Evolutionary conservation across 2,329 filamentous ascomycete genomes (phyloP), one percentile per base, ranked within the genome.

Genomic region (Venturia asperata): DNA sequence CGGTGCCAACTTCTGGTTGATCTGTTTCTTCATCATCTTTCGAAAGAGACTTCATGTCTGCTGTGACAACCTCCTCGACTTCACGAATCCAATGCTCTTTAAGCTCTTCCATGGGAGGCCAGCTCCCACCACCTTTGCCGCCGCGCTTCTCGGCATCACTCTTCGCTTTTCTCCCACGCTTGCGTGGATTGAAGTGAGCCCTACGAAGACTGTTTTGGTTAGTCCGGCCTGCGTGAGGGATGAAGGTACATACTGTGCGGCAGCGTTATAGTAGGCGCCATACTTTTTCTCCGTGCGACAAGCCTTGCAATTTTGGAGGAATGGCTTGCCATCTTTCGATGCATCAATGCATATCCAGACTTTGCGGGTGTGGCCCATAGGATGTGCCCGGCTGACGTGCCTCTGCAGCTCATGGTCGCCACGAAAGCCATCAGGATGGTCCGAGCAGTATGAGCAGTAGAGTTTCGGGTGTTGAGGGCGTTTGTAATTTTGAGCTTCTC

Each of bases 251-350:
- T 61, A 66, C 64, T 97, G 93, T 0, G 92, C 93, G 0, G 92
- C 92, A 0, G 92, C 93, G 71, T 97, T 97, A 78, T 97, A 97
- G 77, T 97, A 94, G 19, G 90, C 90, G 3, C 89, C 89, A 70
- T 97, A 97, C 66, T 85, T 83, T 79, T 96, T 97, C 65, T 83
- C 78, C 56, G 83, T 82, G 61, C 82, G 83, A 75, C 93, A 97
- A 61, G 89, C 85, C 76, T 96, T 96, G 83, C 92, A 97, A 69
- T 89, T 88, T 62, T 81, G 80, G 42, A 97, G 83, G 49, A 92
- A 87, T 1, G 52, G 52, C 76, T 83, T 77, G 81, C 70, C 75
- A 30, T 66, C 65, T 37, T 62, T 62, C 30, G 47, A 39, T 30
- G 82, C 82, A 68, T 88, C 85, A 47, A 85, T 78, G 70, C 84